Evolutionary conservation across 1,139 yeast species (phyloP), one percentile per base, ranked within the genome.

Genomic region (Kodamaea alishanica): DNA sequence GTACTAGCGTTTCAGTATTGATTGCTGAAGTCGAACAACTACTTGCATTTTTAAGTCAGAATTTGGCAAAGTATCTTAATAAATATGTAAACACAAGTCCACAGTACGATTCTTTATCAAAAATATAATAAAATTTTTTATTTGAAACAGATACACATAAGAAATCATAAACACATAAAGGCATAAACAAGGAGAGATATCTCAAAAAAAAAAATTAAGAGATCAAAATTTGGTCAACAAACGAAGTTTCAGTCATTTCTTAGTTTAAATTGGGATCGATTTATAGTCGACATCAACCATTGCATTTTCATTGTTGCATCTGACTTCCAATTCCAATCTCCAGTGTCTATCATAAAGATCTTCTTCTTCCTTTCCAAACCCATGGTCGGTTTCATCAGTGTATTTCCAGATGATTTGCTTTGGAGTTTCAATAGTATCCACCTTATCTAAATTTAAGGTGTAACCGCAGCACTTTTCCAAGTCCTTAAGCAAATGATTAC

Each of bases 401-500:
- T 70, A 80, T 52, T 63, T 75, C 84, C 84, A 79, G 37, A 70
- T 65, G 27, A 49, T 37, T 25, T 37, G 54, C 38, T 56, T 57
- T 23, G 71, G 67, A 27, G 78, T 70, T 48, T 78, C 81, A 39
- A 70, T 61, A 37, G 74, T 64, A 30, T 67, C 71, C 40, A 72
- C 69, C 54, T 76, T 75, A 40, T 70, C 69, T 55, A 78, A 75
- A 39, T 77, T 70, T 67, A 78, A 65, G 40, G 70, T 69, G 54
- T 74, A 68, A 33, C 86, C 86, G 30, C 83, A 69, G 58, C 80
- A 77, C 43, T 69, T 70, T 48, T 74, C 75, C 62, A 84, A 79
- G 49, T 83, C 90, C 46, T 75, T 72, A 58, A 84, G 67, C 55
- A 84, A 66, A 59, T 83, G 90, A 54, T 81, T 81, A 54, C 80